These are phyloP conservation scores for Talaromyces sp. DNA, from an alignment of 2,329 filamentous ascomycete genomes.

Conservation along the genomic window DNA sequence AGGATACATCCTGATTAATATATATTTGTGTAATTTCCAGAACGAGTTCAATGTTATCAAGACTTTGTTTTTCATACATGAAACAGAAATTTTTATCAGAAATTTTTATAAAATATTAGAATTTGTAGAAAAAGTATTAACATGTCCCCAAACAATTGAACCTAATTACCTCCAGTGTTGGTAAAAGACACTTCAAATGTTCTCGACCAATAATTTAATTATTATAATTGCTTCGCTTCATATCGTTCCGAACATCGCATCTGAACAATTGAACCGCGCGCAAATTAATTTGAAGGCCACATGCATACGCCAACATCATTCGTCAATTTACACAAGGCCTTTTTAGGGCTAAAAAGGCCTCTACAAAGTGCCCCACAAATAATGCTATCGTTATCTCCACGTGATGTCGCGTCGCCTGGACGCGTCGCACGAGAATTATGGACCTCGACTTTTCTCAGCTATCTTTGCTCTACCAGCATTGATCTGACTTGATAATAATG, in stretches of 20 bases:
- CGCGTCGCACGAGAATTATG: neutral
- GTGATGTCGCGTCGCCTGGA: neutral
- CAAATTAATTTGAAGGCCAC: neutral
- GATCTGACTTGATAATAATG: conserved; percentile 22
- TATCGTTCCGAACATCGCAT: neutral
- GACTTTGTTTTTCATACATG: neutral
- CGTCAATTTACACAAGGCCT: too few species aligned
- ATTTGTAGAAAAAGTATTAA: too few species aligned
- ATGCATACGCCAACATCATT: neutral
- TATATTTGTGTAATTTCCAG: neutral
- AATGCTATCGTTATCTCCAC: neutral
- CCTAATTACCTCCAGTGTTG: too few species aligned
- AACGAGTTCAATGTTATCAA: neutral
- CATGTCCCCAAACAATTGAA: too few species aligned
- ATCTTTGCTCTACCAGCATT: neutral
- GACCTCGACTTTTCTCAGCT: neutral
- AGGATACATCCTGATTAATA: neutral
- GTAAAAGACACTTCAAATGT: too few species aligned
- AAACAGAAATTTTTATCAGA: neutral
- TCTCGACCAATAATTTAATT: too few species aligned
- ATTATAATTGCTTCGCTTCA: too few species aligned
- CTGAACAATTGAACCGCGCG: neutral
- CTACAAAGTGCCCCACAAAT: neutral
- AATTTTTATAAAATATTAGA: neutral
- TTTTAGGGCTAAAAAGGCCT: too few species aligned